Evolutionary conservation across 345 rosid species (phyloP).

Genomic region (Boechera retrofracta): DNA sequence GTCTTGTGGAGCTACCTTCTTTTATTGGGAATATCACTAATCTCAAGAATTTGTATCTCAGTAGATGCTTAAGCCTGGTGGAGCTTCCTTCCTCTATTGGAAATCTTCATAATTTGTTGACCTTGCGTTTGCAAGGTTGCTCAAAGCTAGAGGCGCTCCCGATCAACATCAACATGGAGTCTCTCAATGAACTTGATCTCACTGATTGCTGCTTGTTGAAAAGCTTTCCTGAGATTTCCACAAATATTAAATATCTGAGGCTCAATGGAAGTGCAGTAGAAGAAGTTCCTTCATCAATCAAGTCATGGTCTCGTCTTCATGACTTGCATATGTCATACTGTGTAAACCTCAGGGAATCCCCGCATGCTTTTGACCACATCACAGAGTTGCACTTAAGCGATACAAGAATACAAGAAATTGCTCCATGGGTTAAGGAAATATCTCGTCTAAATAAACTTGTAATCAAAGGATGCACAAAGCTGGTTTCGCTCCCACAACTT

Average conservation of each 20-base stretch:
- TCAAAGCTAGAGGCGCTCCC: constrained; percentile 9
- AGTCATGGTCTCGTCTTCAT: not conserved
- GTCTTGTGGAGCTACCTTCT: not conserved
- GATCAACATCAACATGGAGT: constrained; percentile 23
- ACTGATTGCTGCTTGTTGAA: not conserved
- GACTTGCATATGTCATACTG: not conserved
- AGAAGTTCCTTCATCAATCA: not conserved
- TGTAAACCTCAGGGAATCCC: not conserved
- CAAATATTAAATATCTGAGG: not conserved
- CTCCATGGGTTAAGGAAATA: not conserved
- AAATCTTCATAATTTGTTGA: fast-evolving
- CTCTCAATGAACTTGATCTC: not conserved
- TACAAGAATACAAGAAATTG: not conserved
- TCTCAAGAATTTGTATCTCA: too few relatives aligned
- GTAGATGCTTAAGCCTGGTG: not conserved
- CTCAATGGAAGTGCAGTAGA: not conserved
- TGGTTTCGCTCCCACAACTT: not conserved
- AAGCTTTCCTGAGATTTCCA: constrained; percentile 9
- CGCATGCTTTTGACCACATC: not conserved
- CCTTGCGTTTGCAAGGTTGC: fast-evolving
- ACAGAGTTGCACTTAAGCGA: not conserved
- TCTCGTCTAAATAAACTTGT: not conserved
- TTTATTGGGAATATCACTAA: not conserved
- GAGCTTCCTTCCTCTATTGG: not conserved
- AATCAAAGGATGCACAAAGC: not conserved